Base-by-base conservation (phyloP, 208 protist genomes). In the Trypanosoma scelopori region DNA sequence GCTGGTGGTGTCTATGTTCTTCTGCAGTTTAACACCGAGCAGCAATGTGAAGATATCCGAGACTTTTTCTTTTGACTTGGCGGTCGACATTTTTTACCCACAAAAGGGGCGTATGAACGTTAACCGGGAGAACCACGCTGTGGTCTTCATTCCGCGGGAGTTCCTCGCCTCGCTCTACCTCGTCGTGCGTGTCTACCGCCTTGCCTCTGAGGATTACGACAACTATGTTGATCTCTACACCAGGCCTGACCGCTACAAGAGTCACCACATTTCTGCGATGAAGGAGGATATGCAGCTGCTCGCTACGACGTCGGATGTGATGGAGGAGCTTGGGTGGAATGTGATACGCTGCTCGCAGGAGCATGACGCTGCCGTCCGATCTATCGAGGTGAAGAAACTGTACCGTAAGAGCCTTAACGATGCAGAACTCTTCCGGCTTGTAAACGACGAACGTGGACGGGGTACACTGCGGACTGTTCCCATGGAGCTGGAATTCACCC, bases 11-110 rank as follows among this genome's bases (percentile, higher is more conserved):
- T 66, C 85, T 18, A 73, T 75, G 1, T 66, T 79, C 0, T 62
- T 96, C 37, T 96, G 80, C 73, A 82, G 79, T 70, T 56, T 91
- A 41, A 69, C 64, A 15, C 64, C 79, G 1, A 63, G 48, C n/a
- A 69, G 62, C 13, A 79, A 76, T 13, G 68, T 69, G 27, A 92
- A 92, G 62, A 84, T 96, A 0, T 88, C 87, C 2, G 90, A 96
- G 53, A 91, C 87, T 28, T 96, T 96, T 57, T 96, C 89, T 77
- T 96, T 96, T 69, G 84, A 87, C 62, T 79, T 78, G 35, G 79
- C 55, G 27, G 69, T 91, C 25, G 86, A 92, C 25, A 79, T 91
- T 57, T 95, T 93, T 66, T 93, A 85, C 73, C 87, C 87, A 20
- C 85, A 92, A 15, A 90, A 91, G 72, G 61, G 88, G 65, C 80